These are phyloP conservation scores for Pseudonitzschia delicatissima DNA, from an alignment of 108 stramenopile genomes.

Conservation along the genomic window DNA sequence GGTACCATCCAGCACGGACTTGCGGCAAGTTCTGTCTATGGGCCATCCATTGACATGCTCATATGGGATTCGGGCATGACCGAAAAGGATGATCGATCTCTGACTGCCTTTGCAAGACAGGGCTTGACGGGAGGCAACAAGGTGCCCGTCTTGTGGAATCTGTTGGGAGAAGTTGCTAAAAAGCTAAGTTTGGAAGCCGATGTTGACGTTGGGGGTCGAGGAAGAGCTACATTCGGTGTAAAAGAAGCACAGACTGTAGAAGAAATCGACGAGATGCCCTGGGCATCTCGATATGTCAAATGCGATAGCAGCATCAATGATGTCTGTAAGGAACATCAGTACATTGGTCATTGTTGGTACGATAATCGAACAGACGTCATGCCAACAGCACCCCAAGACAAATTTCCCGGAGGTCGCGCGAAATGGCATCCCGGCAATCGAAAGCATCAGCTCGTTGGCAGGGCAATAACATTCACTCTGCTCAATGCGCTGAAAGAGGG, in stretches of 20 bases:
- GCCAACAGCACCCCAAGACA: conserved; percentile 39
- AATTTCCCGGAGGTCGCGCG: conserved; percentile 20
- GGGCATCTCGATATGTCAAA: conserved; percentile 54
- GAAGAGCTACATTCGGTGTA: conserved; percentile 20
- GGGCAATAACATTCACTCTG: conserved; percentile 53
- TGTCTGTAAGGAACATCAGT: conserved; percentile 37
- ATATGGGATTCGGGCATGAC: conserved; percentile 54
- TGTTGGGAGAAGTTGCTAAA: background rate
- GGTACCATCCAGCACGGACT: conserved; percentile 44
- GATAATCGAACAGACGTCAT: conserved; percentile 41
- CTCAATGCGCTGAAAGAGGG: conserved; percentile 54
- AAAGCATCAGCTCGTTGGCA: conserved; percentile 56
- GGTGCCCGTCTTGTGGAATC: too few relatives aligned
- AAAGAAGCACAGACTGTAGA: conserved; percentile 20
- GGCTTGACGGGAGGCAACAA: too few relatives aligned
- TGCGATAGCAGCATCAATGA: conserved; percentile 34
- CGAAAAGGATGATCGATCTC: too few relatives aligned
- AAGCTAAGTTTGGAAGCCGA: conserved; percentile 14
- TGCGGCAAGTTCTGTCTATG: conserved; percentile 56
- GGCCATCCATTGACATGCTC: conserved; percentile 59
- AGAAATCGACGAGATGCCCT: conserved; percentile 45
- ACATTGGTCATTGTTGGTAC: conserved; percentile 55
- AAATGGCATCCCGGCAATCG: conserved; percentile 61
- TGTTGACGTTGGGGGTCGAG: conserved; percentile 21
- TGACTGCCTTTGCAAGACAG: too few relatives aligned